Base-by-base conservation (phyloP, 2,329 filamentous ascomycete species). In the Pseudocercospora pini-densiflorae region DNA sequence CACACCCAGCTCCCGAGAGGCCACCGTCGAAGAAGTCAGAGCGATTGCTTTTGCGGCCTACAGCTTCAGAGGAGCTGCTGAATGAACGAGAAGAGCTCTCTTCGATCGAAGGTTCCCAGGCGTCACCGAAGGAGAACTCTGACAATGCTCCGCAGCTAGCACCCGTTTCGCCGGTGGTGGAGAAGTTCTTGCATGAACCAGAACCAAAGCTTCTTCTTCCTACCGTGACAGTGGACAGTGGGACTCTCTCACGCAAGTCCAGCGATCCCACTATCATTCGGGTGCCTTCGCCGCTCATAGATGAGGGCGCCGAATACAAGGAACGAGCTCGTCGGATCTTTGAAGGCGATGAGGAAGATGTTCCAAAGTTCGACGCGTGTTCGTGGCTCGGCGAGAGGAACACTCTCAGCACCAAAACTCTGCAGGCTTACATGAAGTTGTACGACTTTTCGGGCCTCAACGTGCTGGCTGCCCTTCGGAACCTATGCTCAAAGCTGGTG, bases 361-460 rank as follows among this genome's bases (percentile, higher is more conserved):
- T 95, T 23, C 85, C 86, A 47, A 93, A 92, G 75, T 88, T 90
- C 33, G 90, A 91, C 76, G 93, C 94, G 16, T 93, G 94, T 27
- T 87, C 93, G 29, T 96, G 93, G 89, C 89, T 97, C 80, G 95
- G 95, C 72, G 92, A 95, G 71, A 77, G 82, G 27, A 85, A 84
- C 14, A 77, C 82, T 7, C 81, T 85, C 51, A 86, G 86, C 72
- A 81, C 80, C 49, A 80, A 81, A 63, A 82, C 86, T n/a, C 80
- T 89, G 58, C 84, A 84, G 70, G 94, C 94, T 0, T 99, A 97
- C 79, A 97, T 99, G 91, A 89, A 93, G 67, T 83, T 97, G 10
- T 97, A 94, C 77, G 90, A 97, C 76, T 98, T 95, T 82, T 83
- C 87, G 7, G 90, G 90, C 72, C 85, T 91, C 74, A 97, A 92